Evolutionary conservation across 1,284 basidiomycete species (phyloP).

Genomic region (Ganoderma multipileum): DNA sequence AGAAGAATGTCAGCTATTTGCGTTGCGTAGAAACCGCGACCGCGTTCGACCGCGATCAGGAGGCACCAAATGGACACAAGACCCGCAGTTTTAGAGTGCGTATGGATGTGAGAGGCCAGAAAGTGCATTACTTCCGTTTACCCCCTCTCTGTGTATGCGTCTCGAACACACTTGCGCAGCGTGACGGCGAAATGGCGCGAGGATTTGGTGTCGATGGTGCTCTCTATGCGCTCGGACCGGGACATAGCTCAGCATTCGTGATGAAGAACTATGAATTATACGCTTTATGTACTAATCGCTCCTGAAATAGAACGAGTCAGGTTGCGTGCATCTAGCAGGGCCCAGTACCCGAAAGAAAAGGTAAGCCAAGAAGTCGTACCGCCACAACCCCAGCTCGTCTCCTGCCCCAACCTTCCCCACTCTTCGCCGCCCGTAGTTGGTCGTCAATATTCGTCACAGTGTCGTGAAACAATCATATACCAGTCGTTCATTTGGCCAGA

Average conservation of each 20-base stretch:
- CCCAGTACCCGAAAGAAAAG: not conserved
- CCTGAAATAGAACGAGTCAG: not conserved
- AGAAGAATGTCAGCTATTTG: not conserved
- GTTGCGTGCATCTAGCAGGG: not conserved
- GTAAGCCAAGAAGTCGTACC: not conserved
- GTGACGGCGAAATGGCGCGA: not conserved
- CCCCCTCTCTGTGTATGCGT: not conserved
- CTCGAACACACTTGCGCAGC: not conserved
- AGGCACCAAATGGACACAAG: not conserved
- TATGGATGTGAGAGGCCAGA: not conserved
- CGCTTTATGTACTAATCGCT: not conserved
- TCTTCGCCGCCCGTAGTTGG: not conserved
- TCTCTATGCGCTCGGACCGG: not conserved
- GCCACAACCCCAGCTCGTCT: not conserved
- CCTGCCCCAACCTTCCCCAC: not conserved
- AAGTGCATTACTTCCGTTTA: not conserved
- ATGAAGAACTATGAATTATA: not conserved
- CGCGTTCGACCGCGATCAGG: not conserved
- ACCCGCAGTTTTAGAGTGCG: not conserved
- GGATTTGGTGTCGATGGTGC: not conserved
- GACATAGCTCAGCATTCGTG: not conserved
- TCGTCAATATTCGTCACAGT: not conserved
- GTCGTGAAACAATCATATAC: not conserved
- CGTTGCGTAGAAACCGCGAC: not conserved
- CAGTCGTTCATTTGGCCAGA: slow-evolving; percentile 40